phyloP scores from a whole-genome alignment of 306 rosid genomes.

The Lathyrus tuberosus region DNA sequence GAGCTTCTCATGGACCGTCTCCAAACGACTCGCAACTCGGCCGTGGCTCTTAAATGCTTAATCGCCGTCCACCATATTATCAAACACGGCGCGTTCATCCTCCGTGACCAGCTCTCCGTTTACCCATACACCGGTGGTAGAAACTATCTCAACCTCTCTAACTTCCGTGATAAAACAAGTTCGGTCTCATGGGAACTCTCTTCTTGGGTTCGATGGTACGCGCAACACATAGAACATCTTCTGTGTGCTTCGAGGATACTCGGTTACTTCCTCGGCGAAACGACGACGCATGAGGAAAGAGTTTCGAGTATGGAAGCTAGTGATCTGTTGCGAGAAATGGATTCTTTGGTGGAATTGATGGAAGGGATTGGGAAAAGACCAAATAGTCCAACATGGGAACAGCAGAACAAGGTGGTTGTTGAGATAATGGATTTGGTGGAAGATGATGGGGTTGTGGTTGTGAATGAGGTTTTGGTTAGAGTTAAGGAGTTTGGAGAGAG shows the following conservation, averaged over 20 bases:
- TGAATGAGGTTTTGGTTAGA: conserved; percentile 42
- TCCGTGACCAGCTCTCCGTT: conserved; percentile 73
- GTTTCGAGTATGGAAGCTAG: not conserved
- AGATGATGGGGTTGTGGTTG: conserved; percentile 45
- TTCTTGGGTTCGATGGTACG: conserved; percentile 76
- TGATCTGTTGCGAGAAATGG: conserved; percentile 52
- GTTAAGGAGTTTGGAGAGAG: conserved; percentile 52
- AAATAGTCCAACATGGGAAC: not conserved
- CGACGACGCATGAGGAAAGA: not conserved
- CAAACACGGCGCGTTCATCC: conserved; percentile 62
- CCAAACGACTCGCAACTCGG: conserved; percentile 57
- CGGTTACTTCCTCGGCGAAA: conserved; percentile 41
- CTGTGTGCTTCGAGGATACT: conserved; percentile 31
- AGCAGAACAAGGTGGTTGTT: conserved; percentile 43
- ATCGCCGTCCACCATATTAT: conserved; percentile 61
- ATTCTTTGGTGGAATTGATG: conserved; percentile 26
- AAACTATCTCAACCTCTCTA: conserved; percentile 80
- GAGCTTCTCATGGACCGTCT: conserved; percentile 73
- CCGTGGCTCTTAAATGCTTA: conserved; percentile 81
- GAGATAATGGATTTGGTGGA: conserved; percentile 51
- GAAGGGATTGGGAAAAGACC: not conserved
- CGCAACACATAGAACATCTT: conserved; percentile 55
- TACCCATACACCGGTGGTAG: conserved; percentile 64
- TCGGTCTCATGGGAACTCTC: conserved; percentile 64
- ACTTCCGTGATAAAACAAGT: conserved; percentile 59